A percentile compares a stretch with the other conserved stretches of the same genome.
phyloP scores from a whole-genome alignment of 331 rosid species.

The Quercus lobata region DNA sequence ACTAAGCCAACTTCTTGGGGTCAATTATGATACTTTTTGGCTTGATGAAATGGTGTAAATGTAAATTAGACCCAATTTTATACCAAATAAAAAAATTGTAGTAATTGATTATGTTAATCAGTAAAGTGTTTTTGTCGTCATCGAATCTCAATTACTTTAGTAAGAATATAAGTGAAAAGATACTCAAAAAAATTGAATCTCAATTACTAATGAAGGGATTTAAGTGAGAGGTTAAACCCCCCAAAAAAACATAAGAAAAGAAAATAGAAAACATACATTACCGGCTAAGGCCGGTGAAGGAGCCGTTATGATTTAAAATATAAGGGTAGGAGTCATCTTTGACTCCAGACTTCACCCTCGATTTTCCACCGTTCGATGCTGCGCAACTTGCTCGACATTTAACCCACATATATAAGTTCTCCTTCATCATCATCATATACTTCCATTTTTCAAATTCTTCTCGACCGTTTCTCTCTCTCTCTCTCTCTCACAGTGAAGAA shows the following conservation, averaged over 20 bases:
- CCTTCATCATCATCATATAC: constrained; percentile 55
- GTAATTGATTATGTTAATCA: no score
- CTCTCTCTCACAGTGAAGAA: not conserved
- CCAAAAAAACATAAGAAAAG: not conserved
- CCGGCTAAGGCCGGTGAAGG: not conserved
- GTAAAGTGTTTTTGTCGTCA: no score
- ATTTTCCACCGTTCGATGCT: not conserved
- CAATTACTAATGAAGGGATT: no score
- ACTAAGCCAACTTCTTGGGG: no score
- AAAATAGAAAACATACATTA: not conserved
- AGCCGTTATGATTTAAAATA: constrained; percentile 19
- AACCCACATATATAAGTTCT: constrained; percentile 42
- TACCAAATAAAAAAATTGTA: no score
- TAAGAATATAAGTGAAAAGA: no score
- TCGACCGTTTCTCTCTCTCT: constrained; percentile 36
- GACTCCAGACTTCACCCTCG: not conserved
- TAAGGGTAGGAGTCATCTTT: not conserved
- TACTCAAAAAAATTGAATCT: no score
- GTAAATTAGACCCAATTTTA: no score
- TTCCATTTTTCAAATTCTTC: constrained; percentile 57
- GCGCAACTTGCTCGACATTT: constrained; percentile 32
- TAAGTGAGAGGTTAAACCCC: no score
- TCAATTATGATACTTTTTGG: no score
- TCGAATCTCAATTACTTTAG: no score
- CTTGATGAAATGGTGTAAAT: no score